These are phyloP conservation scores for Pichia sp. DNA, from an alignment of 1,139 yeast genomes.

Conservation along the genomic window DNA sequence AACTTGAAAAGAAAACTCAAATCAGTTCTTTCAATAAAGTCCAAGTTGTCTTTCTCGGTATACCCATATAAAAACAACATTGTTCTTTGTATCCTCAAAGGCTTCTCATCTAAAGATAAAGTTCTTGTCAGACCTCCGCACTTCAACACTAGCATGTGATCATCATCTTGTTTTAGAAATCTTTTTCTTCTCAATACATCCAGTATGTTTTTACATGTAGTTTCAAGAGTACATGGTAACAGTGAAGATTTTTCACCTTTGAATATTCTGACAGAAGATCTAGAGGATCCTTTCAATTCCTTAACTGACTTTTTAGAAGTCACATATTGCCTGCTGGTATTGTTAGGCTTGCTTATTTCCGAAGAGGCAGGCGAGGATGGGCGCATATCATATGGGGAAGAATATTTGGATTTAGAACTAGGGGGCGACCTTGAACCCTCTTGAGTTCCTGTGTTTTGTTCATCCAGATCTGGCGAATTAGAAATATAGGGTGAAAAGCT, in stretches of 20 bases:
- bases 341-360: not conserved
- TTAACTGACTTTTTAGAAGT: conserved; percentile 11
- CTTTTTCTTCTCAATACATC: conserved; percentile 67
- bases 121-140: conserved; percentile 79
- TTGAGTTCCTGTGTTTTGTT: not conserved
- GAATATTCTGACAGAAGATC: conserved; percentile 42
- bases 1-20: conserved; percentile 82
- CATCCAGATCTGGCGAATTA: conserved; percentile 2
- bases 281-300: conserved; percentile 32
- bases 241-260: conserved; percentile 45
- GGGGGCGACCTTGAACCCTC: not conserved
- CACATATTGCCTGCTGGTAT: conserved; percentile 17
- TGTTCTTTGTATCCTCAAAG: conserved; percentile 73
- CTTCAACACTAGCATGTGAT: conserved; percentile 73
- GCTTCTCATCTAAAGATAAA: conserved; percentile 68
- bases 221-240: conserved; percentile 49
- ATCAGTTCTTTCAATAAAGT: conserved; percentile 83
- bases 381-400: not conserved
- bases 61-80: conserved; percentile 77
- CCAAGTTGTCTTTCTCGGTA: conserved; percentile 66
- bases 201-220: conserved; percentile 72
- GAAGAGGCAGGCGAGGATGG: not conserved
- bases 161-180: conserved; percentile 63
- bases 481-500: not conserved
- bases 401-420: not conserved